Base-by-base conservation (phyloP, 805 yeast species). In the Starmerella apicola region DNA sequence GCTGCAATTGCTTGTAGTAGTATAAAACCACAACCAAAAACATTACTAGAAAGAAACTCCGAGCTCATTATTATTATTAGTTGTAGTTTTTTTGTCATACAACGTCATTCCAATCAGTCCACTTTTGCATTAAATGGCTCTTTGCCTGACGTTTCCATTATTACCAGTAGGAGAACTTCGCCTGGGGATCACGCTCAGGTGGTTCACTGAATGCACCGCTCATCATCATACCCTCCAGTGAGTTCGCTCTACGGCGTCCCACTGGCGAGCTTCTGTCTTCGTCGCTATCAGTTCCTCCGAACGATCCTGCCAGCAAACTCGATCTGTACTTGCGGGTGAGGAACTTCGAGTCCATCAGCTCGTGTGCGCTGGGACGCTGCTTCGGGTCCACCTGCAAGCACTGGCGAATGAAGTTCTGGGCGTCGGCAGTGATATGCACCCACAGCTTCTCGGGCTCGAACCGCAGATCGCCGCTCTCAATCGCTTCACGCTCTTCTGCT, bases 401-500 rank as follows among this genome's bases (percentile, higher is more conserved):
- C 21, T 57, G 48, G 10, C 58, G 51, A n/a, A 79, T 62, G 49
- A 80, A 77, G 44, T 71, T 71, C 56, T 70, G 70, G 32, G 81
- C 79, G n/a, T 62, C 61, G 3, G 54, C 51, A 15, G 75, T 65
- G 18, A 74, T 67, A 38, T 66, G 64, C 20, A 54, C 57, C 77
- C 80, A 71, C 52, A 71, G 67, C 46, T 67, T 71, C 4, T 65
- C 69, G n/a, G 81, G 81, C 43, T 74, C 79, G 47, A 74, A 74
- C 41, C 64, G 61, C 51, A 64, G 77, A 43, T 78, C 79, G n/a
- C 69, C 74, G 12, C 55, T 62, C 18, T 53, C 42, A n/a, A 79
- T 78, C 26, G 82, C 81, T 30, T 72, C 68, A 50, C 68, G 65
- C 10, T 84, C 81, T 52, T 79, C 85, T 1, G 67, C 69, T 29